phyloP scores from a whole-genome alignment of 371 early-diverging fungal genomes.

The Dichotomocladium elegans region DNA sequence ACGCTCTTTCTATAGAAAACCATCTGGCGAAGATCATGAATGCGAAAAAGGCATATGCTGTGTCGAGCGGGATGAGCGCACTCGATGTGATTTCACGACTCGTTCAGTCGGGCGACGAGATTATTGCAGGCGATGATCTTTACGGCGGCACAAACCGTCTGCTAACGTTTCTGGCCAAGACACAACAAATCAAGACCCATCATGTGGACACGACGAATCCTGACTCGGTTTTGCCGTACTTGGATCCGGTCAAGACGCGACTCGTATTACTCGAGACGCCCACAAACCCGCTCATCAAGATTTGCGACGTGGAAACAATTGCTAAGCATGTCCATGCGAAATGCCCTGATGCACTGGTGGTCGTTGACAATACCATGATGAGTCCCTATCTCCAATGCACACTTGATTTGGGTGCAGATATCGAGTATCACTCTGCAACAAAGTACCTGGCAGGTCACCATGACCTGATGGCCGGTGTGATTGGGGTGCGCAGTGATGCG shows the following conservation, averaged over 20 bases:
- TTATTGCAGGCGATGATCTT: constrained; percentile 87
- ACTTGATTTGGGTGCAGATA: constrained; percentile 85
- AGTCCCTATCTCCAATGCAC: constrained; percentile 84
- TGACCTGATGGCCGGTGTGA: constrained; percentile 90
- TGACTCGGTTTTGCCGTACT: constrained; percentile 52
- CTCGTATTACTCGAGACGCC: constrained; percentile 85
- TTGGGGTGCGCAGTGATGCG: constrained; percentile 63
- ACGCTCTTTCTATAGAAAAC: constrained; percentile 49
- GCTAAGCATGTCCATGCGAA: constrained; percentile 60
- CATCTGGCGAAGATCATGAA: constrained; percentile 86
- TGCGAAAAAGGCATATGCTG: constrained; percentile 72
- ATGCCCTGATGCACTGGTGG: constrained; percentile 74
- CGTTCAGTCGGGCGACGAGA: constrained; percentile 75
- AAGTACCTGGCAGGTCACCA: constrained; percentile 93
- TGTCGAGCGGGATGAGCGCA: constrained; percentile 89
- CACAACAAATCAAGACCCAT: constrained; percentile 72
- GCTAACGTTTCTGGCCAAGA: constrained; percentile 64
- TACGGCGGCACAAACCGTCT: constrained; percentile 90
- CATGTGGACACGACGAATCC: constrained; percentile 80
- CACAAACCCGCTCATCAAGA: constrained; percentile 86
- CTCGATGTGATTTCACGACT: constrained; percentile 81
- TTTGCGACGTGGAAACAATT: constrained; percentile 79
- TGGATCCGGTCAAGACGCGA: constrained; percentile 73
- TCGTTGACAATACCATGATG: constrained; percentile 96
- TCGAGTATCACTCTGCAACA: constrained; percentile 84